phyloP scores from a whole-genome alignment of 306 rosid genomes.

The Elaeagnus macrophylla region DNA sequence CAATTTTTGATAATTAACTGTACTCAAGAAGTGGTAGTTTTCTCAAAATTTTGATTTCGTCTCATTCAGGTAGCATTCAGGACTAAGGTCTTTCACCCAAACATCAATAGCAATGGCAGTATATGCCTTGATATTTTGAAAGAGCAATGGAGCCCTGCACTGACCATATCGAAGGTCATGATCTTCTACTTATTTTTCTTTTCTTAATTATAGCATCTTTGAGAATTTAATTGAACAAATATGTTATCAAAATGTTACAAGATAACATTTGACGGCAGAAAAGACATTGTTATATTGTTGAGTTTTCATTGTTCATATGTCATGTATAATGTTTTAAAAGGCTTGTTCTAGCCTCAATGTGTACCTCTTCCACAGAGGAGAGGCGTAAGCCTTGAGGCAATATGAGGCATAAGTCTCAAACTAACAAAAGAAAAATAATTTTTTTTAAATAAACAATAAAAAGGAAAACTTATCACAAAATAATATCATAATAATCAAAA shows the following conservation, averaged over 20 bases:
- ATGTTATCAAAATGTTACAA: neutral
- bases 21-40: neutral
- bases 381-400: too few relatives aligned
- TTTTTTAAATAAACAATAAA: too few relatives aligned
- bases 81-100: slow-evolving; percentile 84
- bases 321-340: slow-evolving; percentile 4
- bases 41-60: slow-evolving; percentile 4
- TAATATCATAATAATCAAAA: too few relatives aligned
- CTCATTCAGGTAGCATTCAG: slow-evolving; percentile 65
- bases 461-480: too few relatives aligned
- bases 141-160: slow-evolving; percentile 84
- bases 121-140: slow-evolving; percentile 82
- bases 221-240: neutral
- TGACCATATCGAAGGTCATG: slow-evolving; percentile 70
- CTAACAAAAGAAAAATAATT: too few relatives aligned
- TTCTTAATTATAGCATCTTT: neutral
- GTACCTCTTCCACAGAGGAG: too few relatives aligned
- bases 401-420: too few relatives aligned
- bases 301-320: neutral
- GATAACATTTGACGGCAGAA: slow-evolving; percentile 5
- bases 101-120: slow-evolving; percentile 87
- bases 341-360: too few relatives aligned
- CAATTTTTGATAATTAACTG: too few relatives aligned
- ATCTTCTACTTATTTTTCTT: slow-evolving; percentile 11
- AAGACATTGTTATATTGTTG: neutral